These are phyloP conservation scores for Cladophialophora carrionii DNA, from an alignment of 2,329 filamentous ascomycete genomes.

Conservation along the genomic window DNA sequence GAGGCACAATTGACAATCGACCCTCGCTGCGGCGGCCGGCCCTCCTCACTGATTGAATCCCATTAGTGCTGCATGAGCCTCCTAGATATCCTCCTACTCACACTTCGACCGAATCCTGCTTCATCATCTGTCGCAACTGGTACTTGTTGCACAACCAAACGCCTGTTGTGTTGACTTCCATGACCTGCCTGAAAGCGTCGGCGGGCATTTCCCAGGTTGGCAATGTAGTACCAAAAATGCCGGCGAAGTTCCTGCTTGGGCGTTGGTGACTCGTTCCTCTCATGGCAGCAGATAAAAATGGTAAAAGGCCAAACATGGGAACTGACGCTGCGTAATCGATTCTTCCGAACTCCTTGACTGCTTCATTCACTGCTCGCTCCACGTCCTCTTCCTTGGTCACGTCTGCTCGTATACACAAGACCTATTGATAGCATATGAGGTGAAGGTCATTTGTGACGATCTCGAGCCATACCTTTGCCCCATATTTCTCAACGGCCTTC, in stretches of 20 bases:
- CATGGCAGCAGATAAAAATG: background rate
- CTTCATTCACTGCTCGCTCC: conserved; percentile 27
- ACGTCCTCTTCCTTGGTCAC: conserved; percentile 33
- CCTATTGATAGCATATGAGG: conserved; percentile 3
- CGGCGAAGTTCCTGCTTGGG: conserved; percentile 73
- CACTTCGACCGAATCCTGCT: conserved; percentile 33
- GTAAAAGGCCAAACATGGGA: background rate
- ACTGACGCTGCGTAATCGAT: conserved; percentile 77
- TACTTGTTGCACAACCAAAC: conserved; percentile 95
- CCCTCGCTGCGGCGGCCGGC: conserved; percentile 28
- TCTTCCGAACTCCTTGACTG: conserved; percentile 45
- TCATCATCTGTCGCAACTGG: conserved; percentile 58
- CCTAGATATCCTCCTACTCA: conserved; percentile 5
- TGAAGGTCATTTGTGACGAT: background rate
- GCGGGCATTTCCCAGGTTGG: conserved; percentile 50
- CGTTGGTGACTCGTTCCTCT: background rate
- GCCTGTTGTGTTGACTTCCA: conserved; percentile 93
- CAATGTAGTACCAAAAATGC: conserved; percentile 57
- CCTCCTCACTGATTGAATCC: conserved; percentile 19
- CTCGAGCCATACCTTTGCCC: conserved; percentile 17
- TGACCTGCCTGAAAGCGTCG: conserved; percentile 89
- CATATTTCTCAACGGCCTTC: conserved; percentile 28
- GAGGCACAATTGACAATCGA: conserved; percentile 51
- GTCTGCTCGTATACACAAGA: conserved; percentile 31
- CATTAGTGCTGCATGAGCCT: conserved; percentile 2